Percentiles rank a stretch among this genome's conserved stretches.
phyloP scores from a whole-genome alignment of 495 filamentous ascomycete species.

The Talaromyces stipitatus region DNA sequence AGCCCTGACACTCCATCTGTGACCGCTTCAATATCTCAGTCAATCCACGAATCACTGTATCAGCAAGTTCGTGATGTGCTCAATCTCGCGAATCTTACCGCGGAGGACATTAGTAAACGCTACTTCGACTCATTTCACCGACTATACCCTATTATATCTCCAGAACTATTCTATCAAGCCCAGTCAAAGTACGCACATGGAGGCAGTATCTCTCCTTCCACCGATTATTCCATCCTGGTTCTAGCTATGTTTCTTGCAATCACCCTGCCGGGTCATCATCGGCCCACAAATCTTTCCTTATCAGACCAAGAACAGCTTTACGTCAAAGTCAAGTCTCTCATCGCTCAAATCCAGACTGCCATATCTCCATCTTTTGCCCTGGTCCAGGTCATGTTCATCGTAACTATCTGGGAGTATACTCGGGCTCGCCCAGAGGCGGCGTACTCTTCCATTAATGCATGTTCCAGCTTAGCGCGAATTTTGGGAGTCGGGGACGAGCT shows the following conservation, averaged over 20 bases:
- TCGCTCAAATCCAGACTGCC: constrained; percentile 24
- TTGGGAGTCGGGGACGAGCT: background rate
- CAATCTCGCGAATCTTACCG: background rate
- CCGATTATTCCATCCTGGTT: constrained; percentile 26
- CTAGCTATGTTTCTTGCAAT: constrained; percentile 27
- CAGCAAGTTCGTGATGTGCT: background rate
- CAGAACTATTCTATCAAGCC: background rate
- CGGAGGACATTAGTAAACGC: background rate
- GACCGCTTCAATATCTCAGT: constrained; percentile 1
- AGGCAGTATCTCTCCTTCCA: constrained; percentile 8
- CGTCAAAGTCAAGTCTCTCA: constrained; percentile 24
- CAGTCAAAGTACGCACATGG: background rate
- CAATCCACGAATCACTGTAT: constrained; percentile 2
- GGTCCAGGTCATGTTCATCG: constrained; percentile 26
- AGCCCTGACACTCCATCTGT: background rate
- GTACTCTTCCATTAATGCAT: constrained; percentile 22
- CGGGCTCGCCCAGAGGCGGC: constrained; percentile 19
- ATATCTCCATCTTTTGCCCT: constrained; percentile 20
- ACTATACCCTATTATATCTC: background rate
- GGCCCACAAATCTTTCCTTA: constrained; percentile 5
- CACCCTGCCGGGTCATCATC: background rate
- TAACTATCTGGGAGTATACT: constrained; percentile 24
- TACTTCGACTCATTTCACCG: constrained; percentile 7
- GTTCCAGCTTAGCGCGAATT: constrained; percentile 18
- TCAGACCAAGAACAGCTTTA: constrained; percentile 19